Percentiles rank a stretch among this genome's conserved stretches.
Conservation (phyloP, 352 stramenopile genomes). For the Blastocystis sp. region DNA sequence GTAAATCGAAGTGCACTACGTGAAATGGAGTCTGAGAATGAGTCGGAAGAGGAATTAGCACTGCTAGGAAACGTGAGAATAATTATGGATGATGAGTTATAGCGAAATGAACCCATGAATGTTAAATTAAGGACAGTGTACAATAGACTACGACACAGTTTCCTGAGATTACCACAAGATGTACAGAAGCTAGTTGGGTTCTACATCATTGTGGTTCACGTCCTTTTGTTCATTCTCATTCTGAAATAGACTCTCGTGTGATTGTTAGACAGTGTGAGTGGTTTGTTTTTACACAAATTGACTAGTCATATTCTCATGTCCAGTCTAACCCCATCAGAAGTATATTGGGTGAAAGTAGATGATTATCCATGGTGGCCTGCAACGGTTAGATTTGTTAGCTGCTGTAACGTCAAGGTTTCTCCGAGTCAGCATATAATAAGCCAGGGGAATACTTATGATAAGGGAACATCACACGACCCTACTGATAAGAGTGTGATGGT, state of each 20-base stretch:
- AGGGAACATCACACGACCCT: background rate
- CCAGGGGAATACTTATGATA: background rate
- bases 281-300: background rate
- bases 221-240: conserved; percentile 45
- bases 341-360: conserved; percentile 19
- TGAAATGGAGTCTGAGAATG: background rate
- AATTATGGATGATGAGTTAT: background rate
- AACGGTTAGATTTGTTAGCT: background rate
- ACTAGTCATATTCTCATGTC: background rate
- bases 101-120: conserved; percentile 6
- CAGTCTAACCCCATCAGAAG: background rate
- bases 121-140: conserved; percentile 6
- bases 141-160: conserved; percentile 6
- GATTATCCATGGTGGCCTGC: conserved; percentile 52
- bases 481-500: background rate
- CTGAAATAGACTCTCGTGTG: conserved; percentile 8
- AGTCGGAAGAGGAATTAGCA: conserved; percentile 4
- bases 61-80: background rate
- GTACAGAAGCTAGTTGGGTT: background rate
- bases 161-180: conserved; percentile 17
- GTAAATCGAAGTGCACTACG: background rate
- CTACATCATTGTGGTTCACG: conserved; percentile 23
- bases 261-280: background rate
- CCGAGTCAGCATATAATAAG: background rate
- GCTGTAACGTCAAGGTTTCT: background rate